Evolutionary conservation across 805 yeast species (phyloP).

Genomic region (Saturnispora zaruensis): DNA sequence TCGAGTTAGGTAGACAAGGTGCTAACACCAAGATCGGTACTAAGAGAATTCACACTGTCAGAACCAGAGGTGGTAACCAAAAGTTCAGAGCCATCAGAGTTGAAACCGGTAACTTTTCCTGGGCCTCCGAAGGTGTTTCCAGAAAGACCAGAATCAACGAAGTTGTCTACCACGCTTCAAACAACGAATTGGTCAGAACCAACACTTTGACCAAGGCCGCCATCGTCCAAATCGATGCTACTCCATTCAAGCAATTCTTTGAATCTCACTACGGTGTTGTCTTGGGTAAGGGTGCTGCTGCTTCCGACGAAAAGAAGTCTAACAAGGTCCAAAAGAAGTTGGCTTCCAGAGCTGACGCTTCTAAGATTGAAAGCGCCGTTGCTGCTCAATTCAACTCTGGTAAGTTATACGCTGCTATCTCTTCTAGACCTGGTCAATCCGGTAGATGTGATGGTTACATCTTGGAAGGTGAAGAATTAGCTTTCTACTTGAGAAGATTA

Average conservation of each 20-base stretch:
- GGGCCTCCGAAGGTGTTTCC: conserved; percentile 98
- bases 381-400: conserved; percentile 98
- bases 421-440: conserved; percentile 99
- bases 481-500: conserved; percentile 99
- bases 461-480: conserved; percentile 99
- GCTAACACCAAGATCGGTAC: conserved; percentile 99
- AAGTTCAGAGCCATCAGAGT: conserved; percentile 99
- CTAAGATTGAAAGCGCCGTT: conserved; percentile 84
- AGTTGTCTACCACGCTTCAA: conserved; percentile 99
- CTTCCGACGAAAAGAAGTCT: conserved; percentile 47
- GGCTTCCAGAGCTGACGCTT: conserved; percentile 80
- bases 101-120: conserved; percentile 98
- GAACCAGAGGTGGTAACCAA: conserved; percentile 99
- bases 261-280: conserved; percentile 96
- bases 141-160: conserved; percentile 98
- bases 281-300: conserved; percentile 76
- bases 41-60: conserved; percentile 97
- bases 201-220: conserved; percentile 99
- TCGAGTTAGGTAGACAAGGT: conserved; percentile 99
- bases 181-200: conserved; percentile 99
- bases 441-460: conserved; percentile 99
- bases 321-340: conserved; percentile 83
- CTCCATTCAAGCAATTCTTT: conserved; percentile 99
- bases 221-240: conserved; percentile 98
- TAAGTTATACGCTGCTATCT: conserved; percentile 96